Evolutionary conservation across 352 stramenopile genomes (phyloP), one percentile per base, ranked within the genome.

Genomic region (Phytopythium helicoides): DNA sequence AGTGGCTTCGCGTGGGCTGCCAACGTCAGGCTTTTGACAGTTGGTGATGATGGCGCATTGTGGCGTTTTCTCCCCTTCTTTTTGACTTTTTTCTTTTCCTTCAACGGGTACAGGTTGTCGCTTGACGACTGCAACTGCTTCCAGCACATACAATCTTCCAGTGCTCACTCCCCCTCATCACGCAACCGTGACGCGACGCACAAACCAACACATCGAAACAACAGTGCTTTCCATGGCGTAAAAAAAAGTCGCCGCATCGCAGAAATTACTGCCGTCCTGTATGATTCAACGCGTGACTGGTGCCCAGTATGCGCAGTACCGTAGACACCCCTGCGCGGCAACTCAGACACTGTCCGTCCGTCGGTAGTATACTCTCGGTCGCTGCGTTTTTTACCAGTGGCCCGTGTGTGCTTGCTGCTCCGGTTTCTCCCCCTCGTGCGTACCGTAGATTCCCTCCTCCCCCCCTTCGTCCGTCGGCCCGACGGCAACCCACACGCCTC

Each of bases 161-260:
- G 10, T 11, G 3, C 9, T 6, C 10, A 11, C n/a, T n/a, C 40
- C 47, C 47, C 23, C 33, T 54, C 16, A 44, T 36, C 16, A 11
- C 3, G 33, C 47, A 54, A 53, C 40, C 58, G 62, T 81, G 71
- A 81, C 62, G 71, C 39, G 64, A 78, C 71, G 73, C 61, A 81
- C 68, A 42, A 18, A 67, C 62, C 49, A 28, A 76, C 67, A 66
- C 21, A 38, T 28, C 28, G 36, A 33, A 31, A 26, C 22, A 37
- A 23, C 49, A 11, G n/a, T 23, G 16, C 9, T 1, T 3, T 4
- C 37, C 3, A 10, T 11, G 37, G 37, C 37, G 37, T 42, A n/a
- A 42, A 42, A 42, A 23, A 40, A 46, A 51, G 46, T 61, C 65
- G 65, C 61, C 44, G 58, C 68, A 60, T 79, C 69, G 66, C 66